Conservation (phyloP, 192 early-diverging fungal species). For the Coemansia sp. region DNA sequence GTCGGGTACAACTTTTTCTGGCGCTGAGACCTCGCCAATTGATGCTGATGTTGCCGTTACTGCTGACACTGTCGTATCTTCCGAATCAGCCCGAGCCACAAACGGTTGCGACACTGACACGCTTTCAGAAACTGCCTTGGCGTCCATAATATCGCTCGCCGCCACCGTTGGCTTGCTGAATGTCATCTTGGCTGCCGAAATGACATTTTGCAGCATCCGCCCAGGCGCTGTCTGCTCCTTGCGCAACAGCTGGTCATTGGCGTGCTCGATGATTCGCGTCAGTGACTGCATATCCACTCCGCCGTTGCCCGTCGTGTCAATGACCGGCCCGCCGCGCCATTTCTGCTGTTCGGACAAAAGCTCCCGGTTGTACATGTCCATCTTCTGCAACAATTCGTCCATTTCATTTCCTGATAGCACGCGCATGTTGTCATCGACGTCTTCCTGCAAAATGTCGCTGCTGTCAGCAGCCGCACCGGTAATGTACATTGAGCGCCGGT, state of each 20-base stretch:
- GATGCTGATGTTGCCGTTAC: conserved; percentile 9
- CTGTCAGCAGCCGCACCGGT: conserved; percentile 6
- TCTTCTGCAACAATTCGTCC: conserved; percentile 32
- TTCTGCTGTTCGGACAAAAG: conserved; percentile 43
- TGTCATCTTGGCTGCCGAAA: conserved; percentile 34
- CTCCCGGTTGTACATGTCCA: conserved; percentile 53
- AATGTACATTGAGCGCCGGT: conserved; percentile 48
- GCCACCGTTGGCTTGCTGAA: conserved; percentile 16
- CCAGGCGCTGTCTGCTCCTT: conserved; percentile 12
- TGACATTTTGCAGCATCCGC: conserved; percentile 34
- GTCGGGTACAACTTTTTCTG: neutral
- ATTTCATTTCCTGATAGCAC: conserved; percentile 42
- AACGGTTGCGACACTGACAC: conserved; percentile 5
- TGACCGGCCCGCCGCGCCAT: conserved; percentile 12
- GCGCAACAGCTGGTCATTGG: conserved; percentile 45
- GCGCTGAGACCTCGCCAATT: neutral
- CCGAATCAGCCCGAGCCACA: conserved; percentile 1
- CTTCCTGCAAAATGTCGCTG: conserved; percentile 18
- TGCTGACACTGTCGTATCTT: conserved; percentile 6
- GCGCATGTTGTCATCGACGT: conserved; percentile 52
- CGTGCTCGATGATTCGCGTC: conserved; percentile 32
- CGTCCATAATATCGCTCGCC: neutral
- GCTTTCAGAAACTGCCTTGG: neutral
- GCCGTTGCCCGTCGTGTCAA: neutral
- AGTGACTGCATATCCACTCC: conserved; percentile 25